phyloP scores from a whole-genome alignment of 1,284 basidiomycete genomes.

The Ceratobasidium papillatum region DNA sequence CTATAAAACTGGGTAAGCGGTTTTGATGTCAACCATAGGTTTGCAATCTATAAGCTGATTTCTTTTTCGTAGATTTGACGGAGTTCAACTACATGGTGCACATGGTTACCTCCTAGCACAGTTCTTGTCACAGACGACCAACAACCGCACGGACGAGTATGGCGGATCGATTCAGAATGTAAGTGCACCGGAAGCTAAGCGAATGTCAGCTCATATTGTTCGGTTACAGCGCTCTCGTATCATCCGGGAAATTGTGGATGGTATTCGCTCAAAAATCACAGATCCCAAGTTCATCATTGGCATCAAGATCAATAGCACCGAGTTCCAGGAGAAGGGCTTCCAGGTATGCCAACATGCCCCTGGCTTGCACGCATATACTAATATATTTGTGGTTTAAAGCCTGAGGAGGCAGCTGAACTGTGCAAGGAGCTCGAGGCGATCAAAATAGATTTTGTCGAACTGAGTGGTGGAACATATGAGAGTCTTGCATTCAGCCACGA shows the following conservation, averaged over 20 bases:
- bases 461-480: conserved; percentile 59
- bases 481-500: conserved; percentile 49
- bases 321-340: conserved; percentile 48
- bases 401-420: conserved; percentile 57
- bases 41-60: not conserved
- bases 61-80: conserved; percentile 46
- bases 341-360: not conserved
- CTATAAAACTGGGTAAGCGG: conserved; percentile 50
- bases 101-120: conserved; percentile 50
- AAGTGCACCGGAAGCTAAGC: not conserved
- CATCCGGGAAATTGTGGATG: conserved; percentile 52
- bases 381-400: conserved; percentile 26
- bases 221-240: conserved; percentile 55
- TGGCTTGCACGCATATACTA: not conserved
- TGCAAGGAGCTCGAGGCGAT: conserved; percentile 57
- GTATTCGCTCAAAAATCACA: conserved; percentile 52
- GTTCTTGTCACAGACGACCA: conserved; percentile 51
- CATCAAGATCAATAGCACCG: conserved; percentile 60
- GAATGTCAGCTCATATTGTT: conserved; percentile 39
- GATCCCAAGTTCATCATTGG: conserved; percentile 56
- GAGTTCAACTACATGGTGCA: conserved; percentile 51
- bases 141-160: conserved; percentile 55
- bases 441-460: conserved; percentile 62
- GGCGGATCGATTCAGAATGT: conserved; percentile 48
- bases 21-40: conserved; percentile 14